Evolutionary conservation across 1,139 yeast species (phyloP).

Genomic region (Geotrichum macrosporum): DNA sequence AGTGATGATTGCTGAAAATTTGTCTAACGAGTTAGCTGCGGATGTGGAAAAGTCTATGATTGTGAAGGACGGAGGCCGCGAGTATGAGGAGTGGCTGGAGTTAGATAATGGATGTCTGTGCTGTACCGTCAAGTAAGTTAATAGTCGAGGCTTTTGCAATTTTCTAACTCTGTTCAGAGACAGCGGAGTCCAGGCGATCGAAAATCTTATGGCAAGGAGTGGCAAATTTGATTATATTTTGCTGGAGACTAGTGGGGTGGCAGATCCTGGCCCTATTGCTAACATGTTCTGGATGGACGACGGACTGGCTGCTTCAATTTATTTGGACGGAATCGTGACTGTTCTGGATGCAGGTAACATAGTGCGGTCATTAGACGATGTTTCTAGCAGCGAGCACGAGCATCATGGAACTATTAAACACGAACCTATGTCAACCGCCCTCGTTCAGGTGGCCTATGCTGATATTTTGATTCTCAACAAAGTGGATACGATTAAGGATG

Average conservation of each 20-base stretch:
- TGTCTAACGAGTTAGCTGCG: slow-evolving; percentile 54
- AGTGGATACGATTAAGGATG: slow-evolving; percentile 48
- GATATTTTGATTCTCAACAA: slow-evolving; percentile 79
- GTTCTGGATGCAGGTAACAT: slow-evolving; percentile 80
- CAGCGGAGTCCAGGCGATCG: slow-evolving; percentile 91
- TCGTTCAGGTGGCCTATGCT: slow-evolving; percentile 84
- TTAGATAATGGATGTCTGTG: slow-evolving; percentile 95
- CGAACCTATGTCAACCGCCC: slow-evolving; percentile 74
- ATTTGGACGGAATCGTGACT: slow-evolving; percentile 90
- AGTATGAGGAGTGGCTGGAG: slow-evolving; percentile 90
- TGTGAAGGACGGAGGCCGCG: slow-evolving; percentile 54
- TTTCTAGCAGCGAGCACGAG: slow-evolving; percentile 59
- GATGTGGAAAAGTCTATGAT: slow-evolving; percentile 86
- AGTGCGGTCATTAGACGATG: slow-evolving; percentile 61
- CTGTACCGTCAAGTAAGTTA: slow-evolving; percentile 67
- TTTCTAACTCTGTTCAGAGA: slow-evolving; percentile 40
- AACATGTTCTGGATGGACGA: slow-evolving; percentile 97
- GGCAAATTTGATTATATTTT: slow-evolving; percentile 81
- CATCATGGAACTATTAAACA: slow-evolving; percentile 44
- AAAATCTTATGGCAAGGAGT: slow-evolving; percentile 69
- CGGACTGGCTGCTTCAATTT: slow-evolving; percentile 74
- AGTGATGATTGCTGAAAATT: neutral
- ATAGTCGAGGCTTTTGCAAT: neutral
- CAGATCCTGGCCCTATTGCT: slow-evolving; percentile 95
- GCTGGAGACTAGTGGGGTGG: slow-evolving; percentile 94